phyloP scores from a whole-genome alignment of 2,329 filamentous ascomycete genomes.

The Paecilomyces formosus region DNA sequence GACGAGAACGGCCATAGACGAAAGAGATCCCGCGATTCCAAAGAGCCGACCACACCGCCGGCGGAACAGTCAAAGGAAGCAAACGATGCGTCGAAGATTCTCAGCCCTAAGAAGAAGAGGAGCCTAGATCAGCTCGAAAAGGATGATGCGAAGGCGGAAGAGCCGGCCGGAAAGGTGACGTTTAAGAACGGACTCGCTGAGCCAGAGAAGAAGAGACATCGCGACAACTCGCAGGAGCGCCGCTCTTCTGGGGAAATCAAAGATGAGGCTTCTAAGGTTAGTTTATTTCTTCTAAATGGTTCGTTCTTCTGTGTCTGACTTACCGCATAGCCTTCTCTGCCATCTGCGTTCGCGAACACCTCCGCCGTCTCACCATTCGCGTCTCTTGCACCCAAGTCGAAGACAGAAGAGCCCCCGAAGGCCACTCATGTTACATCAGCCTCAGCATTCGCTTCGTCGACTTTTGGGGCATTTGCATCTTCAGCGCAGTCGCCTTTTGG shows the following conservation, averaged over 20 bases:
- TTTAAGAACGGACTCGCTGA: constrained; percentile 12
- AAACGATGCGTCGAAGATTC: constrained; percentile 12
- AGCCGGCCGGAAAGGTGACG: constrained; percentile 5
- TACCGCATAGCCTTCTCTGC: constrained; percentile 17
- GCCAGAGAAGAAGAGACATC: constrained; percentile 36
- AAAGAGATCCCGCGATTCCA: constrained; percentile 38
- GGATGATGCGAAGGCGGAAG: constrained; percentile 17
- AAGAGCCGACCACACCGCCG: constrained; percentile 9
- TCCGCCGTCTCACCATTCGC: constrained; percentile 38
- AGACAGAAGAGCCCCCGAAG: constrained; percentile 10
- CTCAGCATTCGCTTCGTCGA: constrained; percentile 61
- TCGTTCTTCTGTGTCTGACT: not conserved
- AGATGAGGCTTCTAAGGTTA: constrained; percentile 14
- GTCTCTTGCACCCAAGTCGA: constrained; percentile 22
- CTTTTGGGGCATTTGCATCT: constrained; percentile 58
- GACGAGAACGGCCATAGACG: constrained; percentile 22
- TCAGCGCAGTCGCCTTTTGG: constrained; percentile 59
- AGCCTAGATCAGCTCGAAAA: constrained; percentile 37
- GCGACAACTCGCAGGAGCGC: constrained; percentile 34
- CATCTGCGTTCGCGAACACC: constrained; percentile 37
- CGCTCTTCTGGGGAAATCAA: constrained; percentile 12
- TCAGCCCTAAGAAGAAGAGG: constrained; percentile 36
- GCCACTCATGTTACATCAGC: constrained; percentile 41
- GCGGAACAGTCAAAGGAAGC: constrained; percentile 7
- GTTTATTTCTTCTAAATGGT: not conserved